phyloP scores from a whole-genome alignment of 1,284 basidiomycete species.

The Ustilago nuda region DNA sequence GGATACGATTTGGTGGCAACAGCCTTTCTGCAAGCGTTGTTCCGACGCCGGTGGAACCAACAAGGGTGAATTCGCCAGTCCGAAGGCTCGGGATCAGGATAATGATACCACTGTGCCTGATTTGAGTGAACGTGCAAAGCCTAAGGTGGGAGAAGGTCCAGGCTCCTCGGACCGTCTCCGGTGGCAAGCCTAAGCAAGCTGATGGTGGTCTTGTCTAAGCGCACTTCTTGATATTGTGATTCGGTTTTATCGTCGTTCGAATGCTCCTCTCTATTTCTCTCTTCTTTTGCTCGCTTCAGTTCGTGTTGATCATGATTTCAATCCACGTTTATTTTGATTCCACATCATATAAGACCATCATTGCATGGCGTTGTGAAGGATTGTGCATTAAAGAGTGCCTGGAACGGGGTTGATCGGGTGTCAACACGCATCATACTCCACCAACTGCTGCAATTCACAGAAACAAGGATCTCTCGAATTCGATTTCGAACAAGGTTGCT shows the following conservation, averaged over 20 bases:
- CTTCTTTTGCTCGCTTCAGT: no score
- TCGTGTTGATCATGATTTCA: background rate
- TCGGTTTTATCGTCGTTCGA: no score
- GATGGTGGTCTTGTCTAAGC: no score
- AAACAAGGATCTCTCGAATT: no score
- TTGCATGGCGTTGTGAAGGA: no score
- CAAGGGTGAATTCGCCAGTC: constrained; percentile 3
- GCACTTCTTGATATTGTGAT: background rate
- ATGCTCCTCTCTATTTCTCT: no score
- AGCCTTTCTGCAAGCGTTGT: constrained; percentile 19
- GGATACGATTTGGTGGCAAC: constrained; percentile 16
- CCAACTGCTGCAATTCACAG: no score
- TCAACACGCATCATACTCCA: background rate
- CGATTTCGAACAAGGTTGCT: no score
- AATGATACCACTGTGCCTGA: background rate
- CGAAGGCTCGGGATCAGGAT: background rate
- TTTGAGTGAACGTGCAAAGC: background rate
- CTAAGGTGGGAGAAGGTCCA: no score
- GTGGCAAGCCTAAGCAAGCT: background rate
- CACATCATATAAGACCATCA: no score
- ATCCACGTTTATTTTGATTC: background rate
- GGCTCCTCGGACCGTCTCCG: background rate
- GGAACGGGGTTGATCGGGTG: background rate
- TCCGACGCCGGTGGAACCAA: constrained; percentile 19
- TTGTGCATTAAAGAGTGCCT: no score